These are phyloP conservation scores for Arachis stenosperma DNA, from an alignment of 306 rosid species.

Conservation along the genomic window DNA sequence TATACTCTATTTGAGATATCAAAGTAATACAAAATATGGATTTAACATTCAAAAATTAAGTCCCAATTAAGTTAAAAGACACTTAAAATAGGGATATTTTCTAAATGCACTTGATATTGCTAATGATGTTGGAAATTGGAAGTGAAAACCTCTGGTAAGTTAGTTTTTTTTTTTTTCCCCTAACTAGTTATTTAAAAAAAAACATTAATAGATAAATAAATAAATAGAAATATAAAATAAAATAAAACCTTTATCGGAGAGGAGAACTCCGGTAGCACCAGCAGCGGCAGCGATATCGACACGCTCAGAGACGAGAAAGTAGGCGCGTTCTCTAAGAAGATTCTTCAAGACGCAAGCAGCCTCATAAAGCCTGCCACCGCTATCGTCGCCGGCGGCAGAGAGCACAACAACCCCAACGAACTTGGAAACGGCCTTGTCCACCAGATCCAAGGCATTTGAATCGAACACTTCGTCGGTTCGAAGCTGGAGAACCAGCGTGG, in stretches of 20 bases:
- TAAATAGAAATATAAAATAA: background rate
- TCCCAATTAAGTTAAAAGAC: no score
- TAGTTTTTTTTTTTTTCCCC: no score
- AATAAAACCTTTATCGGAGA: conserved; percentile 80
- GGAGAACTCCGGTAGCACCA: conserved; percentile 75
- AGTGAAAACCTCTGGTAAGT: no score
- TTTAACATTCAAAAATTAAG: no score
- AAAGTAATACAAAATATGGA: background rate
- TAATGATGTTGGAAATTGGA: no score
- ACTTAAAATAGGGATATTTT: no score
- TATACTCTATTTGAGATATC: no score
- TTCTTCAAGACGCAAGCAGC: conserved; percentile 88
- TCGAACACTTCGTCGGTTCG: conserved; percentile 58
- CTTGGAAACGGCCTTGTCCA: conserved; percentile 71
- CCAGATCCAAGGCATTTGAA: conserved; percentile 40
- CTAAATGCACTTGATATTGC: no score
- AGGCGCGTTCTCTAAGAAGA: conserved; percentile 70
- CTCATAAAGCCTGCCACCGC: conserved; percentile 71
- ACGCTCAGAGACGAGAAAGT: conserved; percentile 77
- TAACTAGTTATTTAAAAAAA: no score
- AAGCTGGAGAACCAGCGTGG: conserved; percentile 64
- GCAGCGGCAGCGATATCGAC: conserved; percentile 94
- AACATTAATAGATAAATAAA: no score
- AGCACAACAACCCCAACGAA: conserved; percentile 78
- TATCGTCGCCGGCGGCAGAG: conserved; percentile 37